Evolutionary conservation across 805 yeast species (phyloP), one percentile per base, ranked within the genome.

Genomic region (Saccharomycopsis oosterbeekiorum): DNA sequence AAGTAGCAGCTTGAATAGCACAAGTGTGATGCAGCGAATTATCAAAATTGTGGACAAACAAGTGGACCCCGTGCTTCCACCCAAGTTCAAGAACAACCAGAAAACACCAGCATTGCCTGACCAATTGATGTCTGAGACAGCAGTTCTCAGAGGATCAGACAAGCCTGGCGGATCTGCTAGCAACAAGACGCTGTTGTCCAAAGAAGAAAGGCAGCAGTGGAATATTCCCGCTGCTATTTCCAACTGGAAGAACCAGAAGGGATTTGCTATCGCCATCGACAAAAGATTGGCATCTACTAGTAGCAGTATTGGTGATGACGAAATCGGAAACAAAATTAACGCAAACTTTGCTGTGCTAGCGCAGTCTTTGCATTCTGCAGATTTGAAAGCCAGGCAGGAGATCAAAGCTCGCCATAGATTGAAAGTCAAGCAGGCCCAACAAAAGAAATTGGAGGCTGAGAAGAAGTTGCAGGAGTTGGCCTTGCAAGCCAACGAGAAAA

Each of bases 191-290:
- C 75, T 79, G 67, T 70, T 86, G 19, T 81, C 91, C 0, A 81
- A 82, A 34, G 89, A 86, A 66, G 96, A 91, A 59, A 88, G 84
- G 65, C 83, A 81, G 34, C 79, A 82, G 64, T 93, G 97, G 97
- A 79, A 80, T 56, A 90, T 94, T 37, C 98, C 98, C 0, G 85
- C 96, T 0, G 89, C 96, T 0, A 82, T 93, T 0, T 93, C 98
- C 0, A 90, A 89, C 71, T 94, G 98, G 97, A 92, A 91, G 71
- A 94, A 94, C 71, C 89, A 92, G 17, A 87, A 88, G 67, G 97
- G 98, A 1, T 89, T 84, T 69, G 84, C 96, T 0, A 85, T 92
- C 55, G 84, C 87, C 0, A 72, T 92, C 50, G 96, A 91, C 60
- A 88, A 87, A 68, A 76, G 97, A 62, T 75, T 89, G 60, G 85